Conservation (phyloP, 2,329 filamentous ascomycete species). For the Aspergillus nomiae region DNA sequence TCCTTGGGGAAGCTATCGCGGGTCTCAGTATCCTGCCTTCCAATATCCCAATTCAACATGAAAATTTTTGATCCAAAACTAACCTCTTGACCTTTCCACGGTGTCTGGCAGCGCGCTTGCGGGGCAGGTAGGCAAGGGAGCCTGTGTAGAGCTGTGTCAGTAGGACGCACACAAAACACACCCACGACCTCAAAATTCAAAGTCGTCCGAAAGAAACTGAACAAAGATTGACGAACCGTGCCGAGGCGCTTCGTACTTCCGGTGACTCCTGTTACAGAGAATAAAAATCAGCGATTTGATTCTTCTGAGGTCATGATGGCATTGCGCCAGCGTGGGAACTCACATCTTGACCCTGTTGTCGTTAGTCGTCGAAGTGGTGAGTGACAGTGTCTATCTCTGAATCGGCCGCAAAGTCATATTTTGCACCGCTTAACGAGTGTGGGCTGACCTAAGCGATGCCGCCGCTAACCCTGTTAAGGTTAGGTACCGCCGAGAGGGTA, state of each 20-base stretch:
- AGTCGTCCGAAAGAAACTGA: slow-evolving; percentile 42
- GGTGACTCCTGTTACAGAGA: slow-evolving; percentile 53
- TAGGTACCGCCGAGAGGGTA: slow-evolving; percentile 5
- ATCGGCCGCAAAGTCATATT: slow-evolving; percentile 38
- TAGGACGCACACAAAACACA: slow-evolving; percentile 33
- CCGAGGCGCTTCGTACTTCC: slow-evolving; percentile 83
- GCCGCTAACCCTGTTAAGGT: slow-evolving; percentile 7
- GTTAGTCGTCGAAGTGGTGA: slow-evolving; percentile 50
- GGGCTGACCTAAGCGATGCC: slow-evolving; percentile 46
- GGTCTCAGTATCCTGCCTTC: slow-evolving; percentile 31
- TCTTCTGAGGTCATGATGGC: slow-evolving; percentile 2
- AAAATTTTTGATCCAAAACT: slow-evolving; percentile 41
- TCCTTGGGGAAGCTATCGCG: slow-evolving; percentile 92
- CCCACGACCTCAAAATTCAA: slow-evolving; percentile 31
- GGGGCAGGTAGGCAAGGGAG: slow-evolving; percentile 81
- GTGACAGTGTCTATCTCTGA: slow-evolving; percentile 43
- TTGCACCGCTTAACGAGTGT: slow-evolving; percentile 45
- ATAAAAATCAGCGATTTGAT: slow-evolving; percentile 31
- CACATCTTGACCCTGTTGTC: slow-evolving; percentile 52
- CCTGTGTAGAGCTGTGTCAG: slow-evolving; percentile 40
- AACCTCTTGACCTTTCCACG: slow-evolving; percentile 98
- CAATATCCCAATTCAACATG: background rate
- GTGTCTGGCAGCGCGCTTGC: slow-evolving; percentile 93
- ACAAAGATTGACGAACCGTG: slow-evolving; percentile 79
- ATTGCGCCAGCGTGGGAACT: slow-evolving; percentile 29